phyloP scores from a whole-genome alignment of 2,329 filamentous ascomycete species.

The Fusarium sacchari region DNA sequence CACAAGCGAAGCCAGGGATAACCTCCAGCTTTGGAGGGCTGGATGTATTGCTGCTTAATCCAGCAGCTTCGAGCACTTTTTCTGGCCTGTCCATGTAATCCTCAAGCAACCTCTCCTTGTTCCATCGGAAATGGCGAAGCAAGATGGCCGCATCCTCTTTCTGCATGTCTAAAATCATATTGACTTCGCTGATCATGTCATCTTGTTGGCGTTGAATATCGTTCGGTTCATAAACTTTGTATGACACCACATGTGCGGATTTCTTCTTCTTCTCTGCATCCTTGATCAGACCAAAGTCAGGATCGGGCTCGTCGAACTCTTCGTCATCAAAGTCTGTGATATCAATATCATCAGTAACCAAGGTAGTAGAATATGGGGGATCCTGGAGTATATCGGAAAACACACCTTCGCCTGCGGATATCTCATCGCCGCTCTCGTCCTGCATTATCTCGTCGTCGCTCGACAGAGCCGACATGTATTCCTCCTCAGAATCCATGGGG shows the following conservation, averaged over 20 bases:
- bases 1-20: conserved; percentile 83
- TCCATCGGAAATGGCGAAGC: conserved; percentile 90
- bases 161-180: conserved; percentile 87
- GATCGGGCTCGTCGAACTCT: conserved; percentile 67
- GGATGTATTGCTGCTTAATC: conserved; percentile 74
- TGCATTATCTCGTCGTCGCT: conserved; percentile 78
- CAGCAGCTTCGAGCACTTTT: conserved; percentile 83
- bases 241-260: conserved; percentile 84
- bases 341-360: conserved; percentile 23
- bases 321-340: conserved; percentile 65
- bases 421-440: conserved; percentile 80
- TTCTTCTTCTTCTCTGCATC: conserved; percentile 77
- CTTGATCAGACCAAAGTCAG: conserved; percentile 63
- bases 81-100: conserved; percentile 93
- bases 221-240: conserved; percentile 79
- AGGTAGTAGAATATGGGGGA: conserved; percentile 7
- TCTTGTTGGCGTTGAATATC: conserved; percentile 90
- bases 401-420: conserved; percentile 63
- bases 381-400: conserved; percentile 16
- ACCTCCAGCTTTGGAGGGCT: conserved; percentile 74
- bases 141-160: conserved; percentile 92
- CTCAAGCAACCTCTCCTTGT: conserved; percentile 93
- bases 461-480: conserved; percentile 86
- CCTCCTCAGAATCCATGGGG: conserved; percentile 95
- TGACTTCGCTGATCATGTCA: conserved; percentile 87